These are phyloP conservation scores for Yarrowia alimentaria DNA, from an alignment of 805 yeast genomes.

Conservation along the genomic window DNA sequence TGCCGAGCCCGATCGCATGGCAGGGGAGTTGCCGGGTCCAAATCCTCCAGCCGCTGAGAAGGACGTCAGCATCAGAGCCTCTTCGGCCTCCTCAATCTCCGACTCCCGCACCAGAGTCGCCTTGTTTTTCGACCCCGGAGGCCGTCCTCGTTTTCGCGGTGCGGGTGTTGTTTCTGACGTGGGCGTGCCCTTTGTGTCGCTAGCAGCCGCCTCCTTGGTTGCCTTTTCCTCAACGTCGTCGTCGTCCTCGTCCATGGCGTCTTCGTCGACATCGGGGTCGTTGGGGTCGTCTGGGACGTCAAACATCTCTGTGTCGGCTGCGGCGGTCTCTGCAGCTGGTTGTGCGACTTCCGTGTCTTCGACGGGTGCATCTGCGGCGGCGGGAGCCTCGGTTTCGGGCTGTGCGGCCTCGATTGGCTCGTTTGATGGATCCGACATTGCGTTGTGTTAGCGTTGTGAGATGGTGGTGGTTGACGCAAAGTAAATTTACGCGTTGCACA, in stretches of 20 bases:
- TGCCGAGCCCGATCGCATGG: conserved; percentile 31
- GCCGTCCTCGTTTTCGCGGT: conserved; percentile 39
- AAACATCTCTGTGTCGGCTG: too few species aligned
- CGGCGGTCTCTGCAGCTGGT: too few species aligned
- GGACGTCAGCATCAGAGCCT: conserved; percentile 31
- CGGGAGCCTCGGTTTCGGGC: too few species aligned
- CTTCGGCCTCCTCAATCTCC: conserved; percentile 31
- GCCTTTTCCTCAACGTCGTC: conserved; percentile 30
- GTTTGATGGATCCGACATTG: too few species aligned
- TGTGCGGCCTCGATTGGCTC: too few species aligned
- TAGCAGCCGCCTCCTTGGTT: too few species aligned
- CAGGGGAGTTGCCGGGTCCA: conserved; percentile 31
- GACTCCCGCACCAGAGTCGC: conserved; percentile 32
- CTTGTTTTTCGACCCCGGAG: conserved; percentile 39
- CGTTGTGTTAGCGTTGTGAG: too few species aligned
- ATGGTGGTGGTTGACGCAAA: too few species aligned
- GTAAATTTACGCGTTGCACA: too few species aligned
- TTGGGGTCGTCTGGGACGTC: conserved; percentile 31
- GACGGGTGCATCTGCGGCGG: too few species aligned
- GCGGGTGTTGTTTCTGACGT: conserved; percentile 30
- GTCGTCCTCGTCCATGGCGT: conserved; percentile 35
- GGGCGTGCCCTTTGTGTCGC: too few species aligned
- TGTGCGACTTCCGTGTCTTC: too few species aligned
- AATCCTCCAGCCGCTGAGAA: conserved; percentile 29
- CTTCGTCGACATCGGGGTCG: conserved; percentile 31